Evolutionary conservation across 2,329 filamentous ascomycete genomes (phyloP).

Genomic region (Sclerotinia nivalis): DNA sequence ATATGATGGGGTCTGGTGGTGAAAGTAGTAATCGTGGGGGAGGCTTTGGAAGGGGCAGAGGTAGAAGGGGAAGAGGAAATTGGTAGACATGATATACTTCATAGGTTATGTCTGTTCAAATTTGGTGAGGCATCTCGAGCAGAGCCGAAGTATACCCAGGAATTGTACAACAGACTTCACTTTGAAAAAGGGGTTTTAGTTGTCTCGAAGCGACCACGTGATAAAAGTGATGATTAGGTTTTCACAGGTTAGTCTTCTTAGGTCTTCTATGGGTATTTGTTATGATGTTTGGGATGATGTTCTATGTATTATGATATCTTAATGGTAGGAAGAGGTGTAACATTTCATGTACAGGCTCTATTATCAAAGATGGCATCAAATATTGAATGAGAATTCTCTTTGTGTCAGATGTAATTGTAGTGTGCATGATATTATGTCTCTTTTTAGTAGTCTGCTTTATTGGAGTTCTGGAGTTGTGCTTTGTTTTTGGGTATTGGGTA

Average conservation of each 20-base stretch:
- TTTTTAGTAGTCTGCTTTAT: not conserved
- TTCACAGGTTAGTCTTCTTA: not conserved
- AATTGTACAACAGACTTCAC: conserved; percentile 1
- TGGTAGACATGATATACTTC: conserved; percentile 27
- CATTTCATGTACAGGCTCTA: not conserved
- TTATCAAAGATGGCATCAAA: not conserved
- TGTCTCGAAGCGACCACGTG: conserved; percentile 19
- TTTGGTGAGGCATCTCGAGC: conserved; percentile 1
- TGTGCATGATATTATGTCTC: not conserved
- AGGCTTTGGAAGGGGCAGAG: conserved; percentile 40
- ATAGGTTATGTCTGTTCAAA: conserved; percentile 5
- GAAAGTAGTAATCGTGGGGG: conserved; percentile 38
- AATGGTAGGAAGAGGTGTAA: not conserved
- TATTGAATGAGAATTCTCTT: not conserved
- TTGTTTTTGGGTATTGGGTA: not conserved
- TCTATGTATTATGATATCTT: not conserved
- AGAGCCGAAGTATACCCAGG: conserved; percentile 15
- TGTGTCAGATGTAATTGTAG: not conserved
- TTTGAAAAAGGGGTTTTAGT: conserved; percentile 13
- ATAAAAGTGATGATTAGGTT: not conserved
- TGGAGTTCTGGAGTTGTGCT: not conserved
- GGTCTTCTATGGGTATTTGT: not conserved
- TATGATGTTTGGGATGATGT: not conserved
- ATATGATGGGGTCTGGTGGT: conserved; percentile 32
- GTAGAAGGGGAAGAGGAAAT: conserved; percentile 36